Conservation (phyloP, 2,329 filamentous ascomycete genomes). For the Colletotrichum viniferum region DNA sequence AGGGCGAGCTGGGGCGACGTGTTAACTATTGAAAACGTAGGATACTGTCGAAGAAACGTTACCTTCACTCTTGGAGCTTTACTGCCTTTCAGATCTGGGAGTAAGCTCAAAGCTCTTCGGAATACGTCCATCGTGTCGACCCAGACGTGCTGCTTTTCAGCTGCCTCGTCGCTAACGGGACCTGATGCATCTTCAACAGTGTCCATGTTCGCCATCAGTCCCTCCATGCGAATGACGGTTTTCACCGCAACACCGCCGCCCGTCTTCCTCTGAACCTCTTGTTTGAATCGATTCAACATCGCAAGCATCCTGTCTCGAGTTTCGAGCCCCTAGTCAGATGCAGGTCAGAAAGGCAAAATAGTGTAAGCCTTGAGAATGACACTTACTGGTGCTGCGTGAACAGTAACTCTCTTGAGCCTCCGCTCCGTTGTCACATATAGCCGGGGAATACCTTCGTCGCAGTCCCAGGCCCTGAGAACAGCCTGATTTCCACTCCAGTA, state of each 20-base stretch:
- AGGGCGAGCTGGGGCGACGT: rapidly evolving
- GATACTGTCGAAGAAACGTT: neutral
- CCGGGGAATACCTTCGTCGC: neutral
- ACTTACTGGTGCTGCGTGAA: neutral
- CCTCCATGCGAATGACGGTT: neutral
- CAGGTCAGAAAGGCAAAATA: rapidly evolving
- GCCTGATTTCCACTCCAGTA: neutral
- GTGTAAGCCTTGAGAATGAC: neutral
- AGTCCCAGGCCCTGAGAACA: neutral
- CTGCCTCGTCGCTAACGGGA: neutral
- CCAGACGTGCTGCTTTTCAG: neutral
- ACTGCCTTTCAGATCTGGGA: neutral
- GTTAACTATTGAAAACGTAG: neutral
- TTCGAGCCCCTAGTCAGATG: neutral
- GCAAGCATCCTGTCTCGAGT: neutral
- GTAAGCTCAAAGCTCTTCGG: neutral
- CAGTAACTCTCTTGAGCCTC: neutral
- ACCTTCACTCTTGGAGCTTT: neutral
- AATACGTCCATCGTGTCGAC: neutral
- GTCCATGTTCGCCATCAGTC: neutral
- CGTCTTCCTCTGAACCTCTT: neutral
- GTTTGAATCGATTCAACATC: neutral
- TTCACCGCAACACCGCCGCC: neutral
- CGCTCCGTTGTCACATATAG: neutral
- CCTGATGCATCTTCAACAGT: neutral